Evolutionary conservation across 2,329 filamentous ascomycete genomes (phyloP).

Genomic region (Neofusicoccum ribis): DNA sequence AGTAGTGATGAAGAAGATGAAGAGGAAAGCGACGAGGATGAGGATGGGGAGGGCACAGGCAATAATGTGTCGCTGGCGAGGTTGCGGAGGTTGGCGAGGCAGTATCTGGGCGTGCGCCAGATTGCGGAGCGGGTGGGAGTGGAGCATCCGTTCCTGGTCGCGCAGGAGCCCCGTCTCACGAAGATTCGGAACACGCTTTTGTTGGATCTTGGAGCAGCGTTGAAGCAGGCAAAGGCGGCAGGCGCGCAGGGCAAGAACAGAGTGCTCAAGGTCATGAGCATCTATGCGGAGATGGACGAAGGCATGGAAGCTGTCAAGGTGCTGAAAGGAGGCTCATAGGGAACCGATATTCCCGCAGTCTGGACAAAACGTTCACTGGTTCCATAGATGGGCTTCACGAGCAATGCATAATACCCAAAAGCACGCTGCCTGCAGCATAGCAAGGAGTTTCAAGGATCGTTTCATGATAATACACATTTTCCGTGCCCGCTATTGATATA

Average conservation of each 20-base stretch:
- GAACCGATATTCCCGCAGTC: background rate
- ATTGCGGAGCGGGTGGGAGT: constrained; percentile 53
- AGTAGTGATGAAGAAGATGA: constrained; percentile 32
- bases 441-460: background rate
- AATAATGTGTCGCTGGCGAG: constrained; percentile 39
- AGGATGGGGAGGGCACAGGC: constrained; percentile 30
- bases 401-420: background rate
- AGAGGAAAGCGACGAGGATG: constrained; percentile 36
- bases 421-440: background rate
- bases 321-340: constrained; percentile 32
- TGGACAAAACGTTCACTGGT: too few species aligned
- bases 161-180: constrained; percentile 56
- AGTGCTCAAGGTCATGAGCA: constrained; percentile 57
- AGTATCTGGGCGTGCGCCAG: constrained; percentile 58
- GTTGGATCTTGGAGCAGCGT: constrained; percentile 63
- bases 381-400: background rate
- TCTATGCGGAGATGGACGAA: constrained; percentile 64
- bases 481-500: constrained; percentile 39
- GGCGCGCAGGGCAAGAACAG: constrained; percentile 41
- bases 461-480: constrained; percentile 30
- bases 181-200: constrained; percentile 63
- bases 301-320: constrained; percentile 60
- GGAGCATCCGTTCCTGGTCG: constrained; percentile 63
- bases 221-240: constrained; percentile 56
- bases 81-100: constrained; percentile 57